Conservation (phyloP, 345 rosid genomes). For the Gossypioides kirkii region DNA sequence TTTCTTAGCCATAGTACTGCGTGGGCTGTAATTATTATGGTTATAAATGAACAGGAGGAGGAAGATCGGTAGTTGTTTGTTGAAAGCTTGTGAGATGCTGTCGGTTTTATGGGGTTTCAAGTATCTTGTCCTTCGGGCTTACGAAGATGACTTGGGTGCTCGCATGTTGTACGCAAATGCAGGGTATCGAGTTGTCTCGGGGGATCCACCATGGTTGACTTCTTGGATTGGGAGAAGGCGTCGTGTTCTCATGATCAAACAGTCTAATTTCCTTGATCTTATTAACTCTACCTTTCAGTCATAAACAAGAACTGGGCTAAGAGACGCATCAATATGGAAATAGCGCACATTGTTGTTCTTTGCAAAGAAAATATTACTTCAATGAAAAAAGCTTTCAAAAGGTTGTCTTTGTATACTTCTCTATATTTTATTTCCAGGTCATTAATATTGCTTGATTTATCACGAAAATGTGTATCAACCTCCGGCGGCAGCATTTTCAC, state of each 20-base stretch:
- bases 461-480: too few species aligned
- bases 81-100: conserved; percentile 67
- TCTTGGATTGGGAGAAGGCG: conserved; percentile 73
- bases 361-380: too few species aligned
- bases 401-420: too few species aligned
- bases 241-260: conserved; percentile 68
- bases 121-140: conserved; percentile 64
- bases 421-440: too few species aligned
- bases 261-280: conserved; percentile 9
- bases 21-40: not conserved
- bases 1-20: not conserved
- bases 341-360: too few species aligned
- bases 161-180: conserved; percentile 59
- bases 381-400: too few species aligned
- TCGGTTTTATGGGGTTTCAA: conserved; percentile 56
- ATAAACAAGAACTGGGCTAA: not conserved
- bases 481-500: too few species aligned
- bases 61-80: conserved; percentile 64
- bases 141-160: conserved; percentile 77
- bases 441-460: too few species aligned
- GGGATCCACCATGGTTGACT: conserved; percentile 60
- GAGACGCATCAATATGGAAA: too few species aligned
- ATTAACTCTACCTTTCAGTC: conserved; percentile 1
- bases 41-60: conserved; percentile 41
- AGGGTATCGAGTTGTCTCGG: conserved; percentile 53